phyloP scores from a whole-genome alignment of 169 alveolate genomes.

The Cryptosporidium viatorum region DNA sequence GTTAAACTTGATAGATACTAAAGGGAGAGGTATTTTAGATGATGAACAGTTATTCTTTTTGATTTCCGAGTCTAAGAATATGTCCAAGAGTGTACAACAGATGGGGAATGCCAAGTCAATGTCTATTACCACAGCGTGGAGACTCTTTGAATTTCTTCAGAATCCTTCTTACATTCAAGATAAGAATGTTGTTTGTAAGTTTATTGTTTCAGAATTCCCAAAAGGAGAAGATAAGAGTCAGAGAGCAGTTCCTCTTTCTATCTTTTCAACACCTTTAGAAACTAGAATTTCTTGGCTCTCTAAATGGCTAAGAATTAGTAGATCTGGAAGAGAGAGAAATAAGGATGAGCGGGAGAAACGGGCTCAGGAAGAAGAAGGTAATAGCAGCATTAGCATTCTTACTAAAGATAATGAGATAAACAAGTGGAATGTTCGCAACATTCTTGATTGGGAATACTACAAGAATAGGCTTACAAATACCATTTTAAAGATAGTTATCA shows the following conservation, averaged over 20 bases:
- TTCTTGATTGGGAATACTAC: conserved; percentile 97
- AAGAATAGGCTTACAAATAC: conserved; percentile 94
- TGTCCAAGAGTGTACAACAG: conserved; percentile 90
- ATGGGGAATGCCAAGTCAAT: conserved; percentile 93
- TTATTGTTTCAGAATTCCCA: conserved; percentile 93
- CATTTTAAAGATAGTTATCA: conserved; percentile 91
- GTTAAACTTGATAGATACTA: conserved; percentile 89
- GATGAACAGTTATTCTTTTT: conserved; percentile 93
- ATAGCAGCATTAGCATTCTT: background rate
- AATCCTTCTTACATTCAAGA: conserved; percentile 85
- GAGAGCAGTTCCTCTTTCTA: conserved; percentile 95
- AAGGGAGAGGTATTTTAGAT: conserved; percentile 89
- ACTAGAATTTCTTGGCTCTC: conserved; percentile 83
- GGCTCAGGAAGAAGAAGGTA: background rate
- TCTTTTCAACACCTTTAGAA: conserved; percentile 88
- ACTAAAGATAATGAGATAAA: background rate
- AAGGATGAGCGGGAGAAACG: background rate
- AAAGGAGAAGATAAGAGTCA: conserved; percentile 93
- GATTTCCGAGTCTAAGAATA: conserved; percentile 91
- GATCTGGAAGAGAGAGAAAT: conserved; percentile 81
- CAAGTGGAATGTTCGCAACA: conserved; percentile 89
- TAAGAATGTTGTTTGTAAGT: conserved; percentile 88
- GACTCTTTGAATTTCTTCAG: conserved; percentile 93
- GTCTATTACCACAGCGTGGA: conserved; percentile 93
- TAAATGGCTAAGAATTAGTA: conserved; percentile 86